These are phyloP conservation scores for Xanthoconium purpureum DNA, from an alignment of 768 basidiomycete species.

Conservation along the genomic window DNA sequence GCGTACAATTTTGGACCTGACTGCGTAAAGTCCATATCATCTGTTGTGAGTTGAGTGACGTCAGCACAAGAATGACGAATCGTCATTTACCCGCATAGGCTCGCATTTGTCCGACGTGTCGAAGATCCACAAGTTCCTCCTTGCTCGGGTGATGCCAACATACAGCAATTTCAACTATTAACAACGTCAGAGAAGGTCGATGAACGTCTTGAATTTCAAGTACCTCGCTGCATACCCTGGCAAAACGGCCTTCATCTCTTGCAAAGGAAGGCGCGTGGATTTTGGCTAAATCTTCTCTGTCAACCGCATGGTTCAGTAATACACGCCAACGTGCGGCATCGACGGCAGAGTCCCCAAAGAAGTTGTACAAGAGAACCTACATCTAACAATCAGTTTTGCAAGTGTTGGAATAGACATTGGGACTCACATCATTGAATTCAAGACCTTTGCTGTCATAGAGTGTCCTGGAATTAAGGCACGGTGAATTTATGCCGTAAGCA, in stretches of 20 bases:
- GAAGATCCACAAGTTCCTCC: slow-evolving; percentile 68
- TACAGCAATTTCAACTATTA: slow-evolving; percentile 63
- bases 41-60: slow-evolving; percentile 29
- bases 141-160: slow-evolving; percentile 67
- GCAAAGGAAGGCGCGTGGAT: slow-evolving; percentile 43
- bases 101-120: slow-evolving; percentile 56
- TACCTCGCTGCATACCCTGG: slow-evolving; percentile 59
- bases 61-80: not conserved
- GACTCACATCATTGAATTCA: slow-evolving; percentile 21
- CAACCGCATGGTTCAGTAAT: slow-evolving; percentile 41
- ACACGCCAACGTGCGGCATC: slow-evolving; percentile 58
- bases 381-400: not conserved
- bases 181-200: not conserved
- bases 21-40: slow-evolving; percentile 46
- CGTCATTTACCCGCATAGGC: slow-evolving; percentile 48
- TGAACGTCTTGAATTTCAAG: not conserved
- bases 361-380: slow-evolving; percentile 72
- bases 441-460: slow-evolving; percentile 34
- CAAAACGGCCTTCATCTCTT: slow-evolving; percentile 44
- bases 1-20: slow-evolving; percentile 48
- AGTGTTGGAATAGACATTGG: not conserved
- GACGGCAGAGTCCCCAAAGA: slow-evolving; percentile 62
- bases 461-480: slow-evolving; percentile 19
- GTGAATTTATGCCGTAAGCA: not conserved
- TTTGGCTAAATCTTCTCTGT: slow-evolving; percentile 8